Evolutionary conservation across 148 eudicot genomes (phyloP), one percentile per base, ranked within the genome.

Genomic region (Nepenthes mirabilis): DNA sequence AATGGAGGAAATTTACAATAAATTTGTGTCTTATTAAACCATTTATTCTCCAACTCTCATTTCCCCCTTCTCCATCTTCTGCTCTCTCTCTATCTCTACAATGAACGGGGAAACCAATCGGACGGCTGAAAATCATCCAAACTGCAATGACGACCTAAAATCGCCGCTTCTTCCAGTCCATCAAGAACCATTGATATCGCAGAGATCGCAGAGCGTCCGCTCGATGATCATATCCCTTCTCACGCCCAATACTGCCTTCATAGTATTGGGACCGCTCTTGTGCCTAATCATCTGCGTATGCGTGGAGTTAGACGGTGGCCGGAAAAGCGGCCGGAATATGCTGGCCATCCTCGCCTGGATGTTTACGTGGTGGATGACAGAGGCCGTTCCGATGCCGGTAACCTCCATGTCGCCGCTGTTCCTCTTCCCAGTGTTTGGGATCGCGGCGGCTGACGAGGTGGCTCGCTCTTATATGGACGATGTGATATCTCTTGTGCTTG

Each of bases 341-440:
- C 53, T 88, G 55, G 94, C 71, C 1, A 75, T 82, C 55, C 70
- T 88, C 11, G 74, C 76, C 1, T 91, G 98, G 98, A 71, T 91
- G 36, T 91, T 91, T 65, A 51, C 84, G 1, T 91, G 97, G 97
- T 91, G 98, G 98, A 56, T 88, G 37, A 82, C 91, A 32, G 87
- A 83, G 86, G 98, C 98, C 2, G 96, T 91, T 32, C 98, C 98
- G 1, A 91, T 88, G 98, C 96, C 98, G 2, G 58, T 91, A 12
- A 80, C 98, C 36, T 91, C 98, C 70, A 91, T 91, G 88, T 58
- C 98, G 9, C 96, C 98, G 55, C 71, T 91, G 35, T 91, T 91
- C 58, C 86, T 91, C 37, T 88, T 85, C 57, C 98, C 98, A n/a
- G 23, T 88, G 0, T 77, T 88, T 37, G 97, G 97, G 1, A 85